Conservation (phyloP, 2,329 filamentous ascomycete species). For the Colletotrichum ledebouriae region DNA sequence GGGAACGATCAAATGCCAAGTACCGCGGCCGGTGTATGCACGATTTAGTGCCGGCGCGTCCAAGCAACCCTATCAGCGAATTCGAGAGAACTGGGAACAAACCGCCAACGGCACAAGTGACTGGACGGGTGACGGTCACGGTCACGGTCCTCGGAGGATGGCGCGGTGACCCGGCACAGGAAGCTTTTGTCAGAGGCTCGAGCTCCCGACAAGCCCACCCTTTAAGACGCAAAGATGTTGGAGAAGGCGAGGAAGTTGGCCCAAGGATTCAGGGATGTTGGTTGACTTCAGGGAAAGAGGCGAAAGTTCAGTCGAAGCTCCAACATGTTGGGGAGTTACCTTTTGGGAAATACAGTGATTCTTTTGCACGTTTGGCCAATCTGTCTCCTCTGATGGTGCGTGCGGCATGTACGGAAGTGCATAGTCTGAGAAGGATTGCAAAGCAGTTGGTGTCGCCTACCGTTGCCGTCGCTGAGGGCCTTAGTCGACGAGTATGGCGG, state of each 20-base stretch:
- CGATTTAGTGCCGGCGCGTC: slow-evolving; percentile 8
- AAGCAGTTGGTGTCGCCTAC: slow-evolving; percentile 1
- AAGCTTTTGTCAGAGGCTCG: slow-evolving; percentile 34
- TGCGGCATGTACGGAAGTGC: not conserved
- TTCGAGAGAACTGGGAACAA: slow-evolving; percentile 9
- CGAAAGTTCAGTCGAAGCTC: slow-evolving; percentile 41
- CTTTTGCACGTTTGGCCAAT: slow-evolving; percentile 13
- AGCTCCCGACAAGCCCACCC: slow-evolving; percentile 21
- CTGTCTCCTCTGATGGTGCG: not conserved
- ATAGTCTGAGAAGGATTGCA: not conserved
- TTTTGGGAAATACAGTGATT: slow-evolving; percentile 24
- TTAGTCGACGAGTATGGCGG: not conserved
- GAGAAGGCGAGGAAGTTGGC: slow-evolving; percentile 12
- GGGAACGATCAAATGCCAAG: slow-evolving; percentile 3
- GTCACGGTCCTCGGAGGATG: slow-evolving; percentile 13
- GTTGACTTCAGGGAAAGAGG: slow-evolving; percentile 22
- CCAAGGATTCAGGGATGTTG: slow-evolving; percentile 35
- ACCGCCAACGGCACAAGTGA: slow-evolving; percentile 3
- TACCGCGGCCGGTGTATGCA: slow-evolving; percentile 15
- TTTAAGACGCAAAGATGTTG: slow-evolving; percentile 26
- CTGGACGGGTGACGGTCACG: slow-evolving; percentile 14
- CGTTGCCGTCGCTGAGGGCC: not conserved
- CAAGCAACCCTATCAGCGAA: slow-evolving; percentile 21
- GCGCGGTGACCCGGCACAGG: slow-evolving; percentile 16
- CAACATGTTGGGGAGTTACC: slow-evolving; percentile 32